Evolutionary conservation across 352 stramenopile species (phyloP), one percentile per base, ranked within the genome.

Genomic region (Globisporangium lucens): DNA sequence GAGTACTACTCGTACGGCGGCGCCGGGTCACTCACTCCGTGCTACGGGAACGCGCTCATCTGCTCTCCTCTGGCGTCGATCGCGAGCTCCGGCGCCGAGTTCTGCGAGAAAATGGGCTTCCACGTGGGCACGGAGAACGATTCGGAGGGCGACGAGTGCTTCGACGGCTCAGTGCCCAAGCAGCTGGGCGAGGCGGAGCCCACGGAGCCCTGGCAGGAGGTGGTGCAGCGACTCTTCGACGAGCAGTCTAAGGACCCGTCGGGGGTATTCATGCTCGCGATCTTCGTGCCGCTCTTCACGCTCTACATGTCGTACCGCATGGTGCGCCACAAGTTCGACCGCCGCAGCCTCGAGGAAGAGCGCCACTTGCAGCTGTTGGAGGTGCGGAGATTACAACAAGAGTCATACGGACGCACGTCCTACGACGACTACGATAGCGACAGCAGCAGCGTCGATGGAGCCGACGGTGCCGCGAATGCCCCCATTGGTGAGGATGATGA

Each of bases 11-110:
- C 83, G 36, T 87, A 89, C 57, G 69, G 73, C n/a, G 80, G 75
- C 22, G 68, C 80, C 4, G 84, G 85, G 8, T 79, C 78, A 20
- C 74, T 95, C 56, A 69, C 75, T 58, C 87, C 87, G 56, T 95
- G 87, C 73, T 95, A 93, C 61, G 87, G 87, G 51, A 93, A 95
- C 53, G 85, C 87, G 17, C 72, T 95, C 47, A 77, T 95, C 43
- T 95, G 87, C 65, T 95, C 87, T 38, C 85, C 77, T 4, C 76
- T 95, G 10, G 81, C 79, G 9, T 56, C 61, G 5, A 94, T 95
- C 58, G 79, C 78, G 41, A 43, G 70, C 7, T 79, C 72, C 20
- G 84, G 85, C 4, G 74, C 66, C 27, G 81, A 88, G 56, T 94
- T 95, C 47, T 95, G 87, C 69, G 63, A 73, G 20, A 77, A 87